These are phyloP conservation scores for Rhododendron simsii DNA, from an alignment of 148 eudicot genomes.

Conservation along the genomic window DNA sequence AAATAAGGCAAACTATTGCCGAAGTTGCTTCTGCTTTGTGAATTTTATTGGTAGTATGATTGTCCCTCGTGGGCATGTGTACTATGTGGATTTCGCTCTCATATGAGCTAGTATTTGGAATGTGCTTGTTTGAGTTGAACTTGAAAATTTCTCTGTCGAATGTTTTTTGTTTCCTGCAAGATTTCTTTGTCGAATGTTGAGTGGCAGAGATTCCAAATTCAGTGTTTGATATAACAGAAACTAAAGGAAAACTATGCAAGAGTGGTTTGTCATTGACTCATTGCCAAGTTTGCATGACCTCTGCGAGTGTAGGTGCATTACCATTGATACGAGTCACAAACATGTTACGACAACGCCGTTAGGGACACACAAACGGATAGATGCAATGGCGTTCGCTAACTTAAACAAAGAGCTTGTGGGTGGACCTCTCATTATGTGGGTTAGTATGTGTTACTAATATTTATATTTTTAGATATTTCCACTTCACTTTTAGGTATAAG, in stretches of 20 bases:
- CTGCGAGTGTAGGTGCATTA: no score
- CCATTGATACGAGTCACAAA: no score
- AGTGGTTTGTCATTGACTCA: no score
- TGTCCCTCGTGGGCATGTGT: slow-evolving; percentile 9
- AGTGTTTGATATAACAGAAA: not conserved
- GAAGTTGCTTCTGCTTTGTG: not conserved
- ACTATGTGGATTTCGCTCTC: not conserved
- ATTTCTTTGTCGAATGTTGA: not conserved
- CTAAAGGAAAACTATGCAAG: no score
- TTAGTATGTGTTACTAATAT: no score
- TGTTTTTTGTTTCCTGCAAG: not conserved
- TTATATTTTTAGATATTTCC: no score
- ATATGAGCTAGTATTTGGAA: slow-evolving; percentile 9
- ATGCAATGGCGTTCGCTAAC: no score
- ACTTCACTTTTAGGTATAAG: no score
- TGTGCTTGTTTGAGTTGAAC: not conserved
- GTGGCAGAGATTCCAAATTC: not conserved
- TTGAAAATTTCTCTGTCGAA: not conserved
- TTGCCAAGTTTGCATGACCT: not conserved
- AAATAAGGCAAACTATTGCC: slow-evolving; percentile 16
- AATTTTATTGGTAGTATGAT: not conserved
- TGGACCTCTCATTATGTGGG: no score
- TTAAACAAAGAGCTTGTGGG: no score
- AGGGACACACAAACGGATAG: not conserved
- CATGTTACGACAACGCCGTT: no score